A percentile compares a stretch with the other conserved stretches of the same genome.
phyloP scores from a whole-genome alignment of 495 filamentous ascomycete species.

The Xylaria castorea region DNA sequence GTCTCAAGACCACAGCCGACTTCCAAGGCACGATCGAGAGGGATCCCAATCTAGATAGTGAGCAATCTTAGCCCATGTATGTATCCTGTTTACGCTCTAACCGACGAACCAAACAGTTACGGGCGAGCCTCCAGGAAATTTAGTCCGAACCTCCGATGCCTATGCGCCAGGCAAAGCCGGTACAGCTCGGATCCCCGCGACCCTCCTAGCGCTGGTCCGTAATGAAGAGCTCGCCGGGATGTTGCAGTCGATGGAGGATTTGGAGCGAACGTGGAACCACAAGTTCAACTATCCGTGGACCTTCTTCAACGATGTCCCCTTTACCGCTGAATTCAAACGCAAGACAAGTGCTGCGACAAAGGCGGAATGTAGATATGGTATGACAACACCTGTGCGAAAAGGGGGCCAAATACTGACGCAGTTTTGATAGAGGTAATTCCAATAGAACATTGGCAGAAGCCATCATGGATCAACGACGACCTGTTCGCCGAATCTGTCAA shows the following conservation, averaged over 20 bases:
- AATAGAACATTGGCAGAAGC: slow-evolving; percentile 91
- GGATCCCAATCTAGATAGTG: slow-evolving; percentile 87
- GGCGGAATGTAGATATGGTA: slow-evolving; percentile 84
- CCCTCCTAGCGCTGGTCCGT: slow-evolving; percentile 89
- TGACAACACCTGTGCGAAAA: slow-evolving; percentile 22
- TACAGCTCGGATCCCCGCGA: slow-evolving; percentile 87
- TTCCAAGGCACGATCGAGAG: slow-evolving; percentile 62
- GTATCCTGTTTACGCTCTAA: not conserved
- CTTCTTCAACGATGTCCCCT: slow-evolving; percentile 96
- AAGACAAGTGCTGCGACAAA: slow-evolving; percentile 80
- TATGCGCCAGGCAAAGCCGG: slow-evolving; percentile 77
- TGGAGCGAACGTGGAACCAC: slow-evolving; percentile 94
- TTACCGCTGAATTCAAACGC: slow-evolving; percentile 90
- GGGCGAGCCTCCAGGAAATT: slow-evolving; percentile 76
- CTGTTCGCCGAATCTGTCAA: slow-evolving; percentile 84
- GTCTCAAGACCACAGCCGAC: slow-evolving; percentile 42
- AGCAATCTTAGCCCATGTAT: slow-evolving; percentile 34
- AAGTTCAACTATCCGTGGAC: slow-evolving; percentile 99
- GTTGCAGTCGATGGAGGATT: slow-evolving; percentile 83
- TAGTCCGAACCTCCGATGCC: slow-evolving; percentile 71
- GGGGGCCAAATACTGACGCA: slow-evolving; percentile 32
- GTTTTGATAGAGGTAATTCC: slow-evolving; percentile 75
- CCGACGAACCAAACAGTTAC: slow-evolving; percentile 63
- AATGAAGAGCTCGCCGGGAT: slow-evolving; percentile 87
- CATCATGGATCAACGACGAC: slow-evolving; percentile 88